Percentiles rank a stretch among this genome's conserved stretches.
These are phyloP conservation scores for Magnaporthiopsis poae DNA, from an alignment of 2,329 filamentous ascomycete species.

Conservation along the genomic window DNA sequence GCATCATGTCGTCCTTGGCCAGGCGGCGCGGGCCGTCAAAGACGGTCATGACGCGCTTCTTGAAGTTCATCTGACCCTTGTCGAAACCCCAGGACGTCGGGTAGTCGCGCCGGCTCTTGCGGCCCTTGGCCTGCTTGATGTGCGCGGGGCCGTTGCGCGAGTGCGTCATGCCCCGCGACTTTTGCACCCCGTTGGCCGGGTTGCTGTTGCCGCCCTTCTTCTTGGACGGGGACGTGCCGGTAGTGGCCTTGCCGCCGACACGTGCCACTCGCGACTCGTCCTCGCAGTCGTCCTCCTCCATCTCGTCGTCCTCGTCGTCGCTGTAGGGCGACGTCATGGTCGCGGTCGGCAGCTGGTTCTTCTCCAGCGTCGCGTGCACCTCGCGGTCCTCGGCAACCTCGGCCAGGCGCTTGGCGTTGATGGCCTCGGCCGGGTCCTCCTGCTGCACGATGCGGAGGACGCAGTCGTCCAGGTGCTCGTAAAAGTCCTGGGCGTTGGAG, in stretches of 20 bases:
- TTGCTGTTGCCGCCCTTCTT: slow-evolving; percentile 43
- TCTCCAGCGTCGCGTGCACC: slow-evolving; percentile 53
- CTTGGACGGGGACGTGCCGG: slow-evolving; percentile 36
- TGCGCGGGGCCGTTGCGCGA: slow-evolving; percentile 56
- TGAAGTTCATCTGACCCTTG: slow-evolving; percentile 91
- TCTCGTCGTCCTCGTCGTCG: slow-evolving; percentile 38
- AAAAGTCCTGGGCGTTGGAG: slow-evolving; percentile 90
- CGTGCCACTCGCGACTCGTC: slow-evolving; percentile 34
- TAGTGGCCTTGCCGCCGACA: slow-evolving; percentile 25
- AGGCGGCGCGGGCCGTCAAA: slow-evolving; percentile 81
- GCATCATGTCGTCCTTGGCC: slow-evolving; percentile 98
- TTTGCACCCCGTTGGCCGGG: slow-evolving; percentile 48
- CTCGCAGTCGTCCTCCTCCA: slow-evolving; percentile 53
- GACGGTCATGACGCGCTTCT: slow-evolving; percentile 88
- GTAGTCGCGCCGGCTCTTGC: slow-evolving; percentile 89
- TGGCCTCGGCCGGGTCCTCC: slow-evolving; percentile 58
- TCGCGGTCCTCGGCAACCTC: slow-evolving; percentile 55
- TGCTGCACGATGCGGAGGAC: slow-evolving; percentile 63
- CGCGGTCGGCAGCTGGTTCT: slow-evolving; percentile 50
- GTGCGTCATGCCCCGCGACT: slow-evolving; percentile 65
- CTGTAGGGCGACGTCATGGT: slow-evolving; percentile 31
- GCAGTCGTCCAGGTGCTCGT: slow-evolving; percentile 84
- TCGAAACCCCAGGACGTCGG: slow-evolving; percentile 89
- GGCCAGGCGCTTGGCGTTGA: slow-evolving; percentile 57
- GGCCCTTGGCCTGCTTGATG: slow-evolving; percentile 45